Base-by-base conservation (phyloP, 805 yeast species). In the Kockiozyma suomiensis region DNA sequence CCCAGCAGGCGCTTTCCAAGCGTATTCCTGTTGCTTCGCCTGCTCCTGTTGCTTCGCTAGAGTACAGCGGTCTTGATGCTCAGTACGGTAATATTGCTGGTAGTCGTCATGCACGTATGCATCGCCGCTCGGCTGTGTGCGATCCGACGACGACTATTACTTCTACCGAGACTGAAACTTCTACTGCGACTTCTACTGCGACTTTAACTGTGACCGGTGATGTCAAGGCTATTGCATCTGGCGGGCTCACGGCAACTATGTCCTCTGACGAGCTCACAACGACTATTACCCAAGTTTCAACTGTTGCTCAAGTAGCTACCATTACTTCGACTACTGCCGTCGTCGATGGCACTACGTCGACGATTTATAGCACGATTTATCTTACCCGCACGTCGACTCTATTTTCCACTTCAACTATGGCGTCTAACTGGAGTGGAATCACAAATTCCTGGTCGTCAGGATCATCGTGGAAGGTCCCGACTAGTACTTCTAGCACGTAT, bases 101-200 rank as follows among this genome's bases (percentile, higher is more conserved):
- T 19, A 37, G 35, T 8, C 43, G 53, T 4, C 53, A 49, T 23
- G 53, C 53, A 5, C 43, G 45, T 10, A 49, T 49, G 53, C 53
- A 49, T 23, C 53, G 53, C n/a, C 53, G 53, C 8, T 19, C 46
- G 10, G 53, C 53, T 35, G 53, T 25, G 4, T 49, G 53, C 25
- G 53, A 49, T 35, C 53, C 53, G 15, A n/a, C 50, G 6, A n/a
- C 50, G 12, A 35, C 52, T 7, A 10, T 30, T 30, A 30, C 33
- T n/a, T n/a, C n/a, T n/a, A n/a, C n/a, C n/a, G 33, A 30, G 33
- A n/a, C n/a, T n/a, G n/a, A n/a, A n/a, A n/a, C n/a, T n/a, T 17
- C 13, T 13, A 49, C 53, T 17, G 10, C 37, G 10, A 23, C 23
- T 23, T 12, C 33, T 6, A 41, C 53, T 7, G 32, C 51, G 35